These are phyloP conservation scores for Kurtzmaniella quercitrusa DNA, from an alignment of 1,139 yeast genomes.

Conservation along the genomic window DNA sequence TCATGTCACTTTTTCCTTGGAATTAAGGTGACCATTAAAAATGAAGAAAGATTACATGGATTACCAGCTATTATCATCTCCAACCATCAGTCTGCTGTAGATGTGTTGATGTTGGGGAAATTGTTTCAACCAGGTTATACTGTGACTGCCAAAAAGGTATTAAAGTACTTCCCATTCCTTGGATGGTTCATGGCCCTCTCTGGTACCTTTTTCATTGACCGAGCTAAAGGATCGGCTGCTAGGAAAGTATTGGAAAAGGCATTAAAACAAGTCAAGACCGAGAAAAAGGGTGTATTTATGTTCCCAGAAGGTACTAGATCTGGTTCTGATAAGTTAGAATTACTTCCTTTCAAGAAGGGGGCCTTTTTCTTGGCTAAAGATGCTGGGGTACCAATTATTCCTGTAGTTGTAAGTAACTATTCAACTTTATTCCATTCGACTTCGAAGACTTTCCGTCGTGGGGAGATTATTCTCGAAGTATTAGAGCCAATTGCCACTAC, in stretches of 20 bases:
- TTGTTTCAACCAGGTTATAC: slow-evolving; percentile 86
- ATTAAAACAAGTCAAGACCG: slow-evolving; percentile 50
- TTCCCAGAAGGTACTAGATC: slow-evolving; percentile 98
- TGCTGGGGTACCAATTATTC: slow-evolving; percentile 84
- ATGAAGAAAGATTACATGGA: slow-evolving; percentile 47
- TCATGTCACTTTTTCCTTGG: slow-evolving; percentile 61
- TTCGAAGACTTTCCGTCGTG: slow-evolving; percentile 51
- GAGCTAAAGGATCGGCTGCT: slow-evolving; percentile 75
- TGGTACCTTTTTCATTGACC: slow-evolving; percentile 87
- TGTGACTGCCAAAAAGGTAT: slow-evolving; percentile 85
- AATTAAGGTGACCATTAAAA: slow-evolving; percentile 61
- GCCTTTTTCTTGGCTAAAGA: slow-evolving; percentile 96
- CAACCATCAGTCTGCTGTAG: slow-evolving; percentile 91
- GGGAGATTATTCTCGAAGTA: slow-evolving; percentile 61
- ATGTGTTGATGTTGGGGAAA: slow-evolving; percentile 72
- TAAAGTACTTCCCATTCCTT: slow-evolving; percentile 82
- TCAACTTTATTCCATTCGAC: slow-evolving; percentile 66
- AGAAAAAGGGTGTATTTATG: slow-evolving; percentile 71
- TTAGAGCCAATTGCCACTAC: slow-evolving; percentile 63
- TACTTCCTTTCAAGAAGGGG: slow-evolving; percentile 92
- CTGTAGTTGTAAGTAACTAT: slow-evolving; percentile 82
- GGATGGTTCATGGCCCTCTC: slow-evolving; percentile 95
- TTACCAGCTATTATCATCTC: slow-evolving; percentile 80
- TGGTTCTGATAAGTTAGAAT: slow-evolving; percentile 56
- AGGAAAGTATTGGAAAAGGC: slow-evolving; percentile 71